Evolutionary conservation across 805 yeast genomes (phyloP).

Genomic region (Cyberlindnera bimundalis): DNA sequence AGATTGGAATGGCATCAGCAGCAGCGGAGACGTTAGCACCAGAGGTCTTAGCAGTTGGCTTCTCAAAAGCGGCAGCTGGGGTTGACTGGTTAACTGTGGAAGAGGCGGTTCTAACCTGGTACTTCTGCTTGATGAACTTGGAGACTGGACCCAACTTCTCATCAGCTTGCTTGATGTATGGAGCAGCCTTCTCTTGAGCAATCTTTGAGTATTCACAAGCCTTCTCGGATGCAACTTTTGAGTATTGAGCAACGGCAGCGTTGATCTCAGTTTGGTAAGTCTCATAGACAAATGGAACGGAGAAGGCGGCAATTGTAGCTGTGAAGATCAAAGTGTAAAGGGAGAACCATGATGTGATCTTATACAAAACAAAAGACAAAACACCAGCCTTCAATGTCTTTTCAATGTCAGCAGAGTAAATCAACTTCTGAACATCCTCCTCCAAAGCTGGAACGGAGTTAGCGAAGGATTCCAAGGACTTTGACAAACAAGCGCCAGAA

Average conservation of each 20-base stretch:
- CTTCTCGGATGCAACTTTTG: slow-evolving; percentile 48
- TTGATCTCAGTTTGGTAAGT: slow-evolving; percentile 76
- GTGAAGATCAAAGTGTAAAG: slow-evolving; percentile 62
- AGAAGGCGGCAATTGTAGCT: slow-evolving; percentile 59
- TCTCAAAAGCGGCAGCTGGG: slow-evolving; percentile 15
- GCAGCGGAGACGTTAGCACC: slow-evolving; percentile 12
- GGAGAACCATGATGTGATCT: slow-evolving; percentile 72
- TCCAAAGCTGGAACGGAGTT: slow-evolving; percentile 49
- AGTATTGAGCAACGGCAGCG: slow-evolving; percentile 47
- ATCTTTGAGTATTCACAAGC: slow-evolving; percentile 40
- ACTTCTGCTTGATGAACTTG: slow-evolving; percentile 49
- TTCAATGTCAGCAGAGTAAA: slow-evolving; percentile 69
- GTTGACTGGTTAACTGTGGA: slow-evolving; percentile 47
- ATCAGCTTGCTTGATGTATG: slow-evolving; percentile 54
- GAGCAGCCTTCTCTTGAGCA: slow-evolving; percentile 55
- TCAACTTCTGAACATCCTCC: slow-evolving; percentile 48
- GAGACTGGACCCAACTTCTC: slow-evolving; percentile 68
- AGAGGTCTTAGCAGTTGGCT: slow-evolving; percentile 19
- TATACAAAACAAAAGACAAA: slow-evolving; percentile 58
- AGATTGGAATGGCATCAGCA: slow-evolving; percentile 4
- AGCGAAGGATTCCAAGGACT: slow-evolving; percentile 41
- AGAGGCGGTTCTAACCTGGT: slow-evolving; percentile 63
- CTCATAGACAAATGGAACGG: slow-evolving; percentile 72
- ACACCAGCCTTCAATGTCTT: slow-evolving; percentile 72
- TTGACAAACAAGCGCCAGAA: slow-evolving; percentile 37